Base-by-base conservation (phyloP, 2,329 filamentous ascomycete species). In the Talaromyces piceae region DNA sequence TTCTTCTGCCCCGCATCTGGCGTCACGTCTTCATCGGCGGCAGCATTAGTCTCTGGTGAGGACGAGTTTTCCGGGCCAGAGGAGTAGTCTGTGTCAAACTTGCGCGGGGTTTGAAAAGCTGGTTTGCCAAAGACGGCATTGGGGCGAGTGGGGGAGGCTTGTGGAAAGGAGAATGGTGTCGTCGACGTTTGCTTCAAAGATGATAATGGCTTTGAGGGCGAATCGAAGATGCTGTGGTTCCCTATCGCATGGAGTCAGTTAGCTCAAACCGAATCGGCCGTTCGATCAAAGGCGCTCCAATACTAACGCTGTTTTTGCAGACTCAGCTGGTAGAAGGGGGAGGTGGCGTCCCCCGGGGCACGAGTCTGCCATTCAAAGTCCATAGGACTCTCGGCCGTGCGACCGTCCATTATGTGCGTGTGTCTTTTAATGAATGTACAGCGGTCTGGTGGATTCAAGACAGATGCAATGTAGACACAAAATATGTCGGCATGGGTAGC, bases 111-210 rank as follows among this genome's bases (percentile, higher is more conserved):
- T 43, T 70, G 72, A 57, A 77, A 75, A 8, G 73, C 69, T 2
- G 73, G 62, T 39, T 67, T 67, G 44, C 67, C 67, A 45, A 71
- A 73, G 25, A 60, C 53, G 7, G 66, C 54, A 31, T 28, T 46
- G 5, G 65, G 60, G 2, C 53, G 50, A 30, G 41, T 44, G 13
- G 61, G 51, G 23, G 58, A 63, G 4, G 63, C 59, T 44, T 68
- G 69, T 18, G 70, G 69, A 64, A 79, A 80, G 53, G 73, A 71
- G 65, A 71, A 76, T 18, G 73, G 67, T 79, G 73, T 30, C 70
- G 72, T 56, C 75, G 67, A 23, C 69, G 73, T 72, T 41, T 70
- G 67, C 39, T 63, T 59, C n/a, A n/a, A n/a, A n/a, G n/a, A n/a
- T n/a, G n/a, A n/a, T n/a, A n/a, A n/a, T 46, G 66, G 60, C 61